Evolutionary conservation across 208 protist species (phyloP).

Genomic region (Plasmodiophora brassicae): DNA sequence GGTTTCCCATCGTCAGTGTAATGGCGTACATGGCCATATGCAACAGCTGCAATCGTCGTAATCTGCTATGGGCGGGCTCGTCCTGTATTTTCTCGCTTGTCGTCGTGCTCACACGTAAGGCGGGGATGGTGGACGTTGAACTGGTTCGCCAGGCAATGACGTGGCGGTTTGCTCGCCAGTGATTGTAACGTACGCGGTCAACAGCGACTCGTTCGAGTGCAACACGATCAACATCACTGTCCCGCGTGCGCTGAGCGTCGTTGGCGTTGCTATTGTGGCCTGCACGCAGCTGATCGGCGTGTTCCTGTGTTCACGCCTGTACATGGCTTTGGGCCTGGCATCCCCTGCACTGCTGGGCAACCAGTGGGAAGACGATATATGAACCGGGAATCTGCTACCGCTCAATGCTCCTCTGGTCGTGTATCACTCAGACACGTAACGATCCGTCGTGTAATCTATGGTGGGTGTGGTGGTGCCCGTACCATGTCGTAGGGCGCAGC

Average conservation of each 20-base stretch:
- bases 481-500: no score
- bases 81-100: background rate
- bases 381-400: no score
- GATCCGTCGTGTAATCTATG: no score
- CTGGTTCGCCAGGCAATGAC: no score
- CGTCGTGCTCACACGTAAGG: background rate
- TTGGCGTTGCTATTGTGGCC: background rate
- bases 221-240: background rate
- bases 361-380: constrained; percentile 19
- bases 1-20: background rate
- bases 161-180: background rate
- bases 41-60: background rate
- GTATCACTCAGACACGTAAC: no score
- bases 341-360: background rate
- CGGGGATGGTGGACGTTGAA: background rate
- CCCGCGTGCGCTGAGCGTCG: background rate
- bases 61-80: background rate
- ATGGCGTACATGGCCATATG: background rate
- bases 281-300: background rate
- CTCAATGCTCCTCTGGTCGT: no score
- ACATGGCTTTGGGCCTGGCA: background rate
- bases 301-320: background rate
- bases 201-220: background rate
- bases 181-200: background rate
- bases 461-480: no score